Evolutionary conservation across 768 basidiomycete genomes (phyloP).

Genomic region (Suillus tomentosus): DNA sequence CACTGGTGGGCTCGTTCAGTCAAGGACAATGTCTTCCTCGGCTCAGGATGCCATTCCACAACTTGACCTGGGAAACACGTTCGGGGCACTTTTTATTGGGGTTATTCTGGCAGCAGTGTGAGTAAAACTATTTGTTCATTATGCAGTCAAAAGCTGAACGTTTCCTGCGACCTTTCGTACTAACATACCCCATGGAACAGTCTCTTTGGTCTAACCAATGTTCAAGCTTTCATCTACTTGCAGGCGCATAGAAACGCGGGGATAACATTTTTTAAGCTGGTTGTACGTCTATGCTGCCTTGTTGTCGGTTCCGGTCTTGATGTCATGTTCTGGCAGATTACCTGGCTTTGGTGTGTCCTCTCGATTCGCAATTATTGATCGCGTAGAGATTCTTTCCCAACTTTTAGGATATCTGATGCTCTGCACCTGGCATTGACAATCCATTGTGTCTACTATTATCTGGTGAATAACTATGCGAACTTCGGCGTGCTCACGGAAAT

Average conservation of each 20-base stretch:
- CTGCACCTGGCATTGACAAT: not conserved
- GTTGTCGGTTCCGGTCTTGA: no score
- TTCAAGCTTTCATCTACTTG: not conserved
- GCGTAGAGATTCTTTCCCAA: no score
- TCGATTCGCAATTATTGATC: not conserved
- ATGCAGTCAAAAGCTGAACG: not conserved
- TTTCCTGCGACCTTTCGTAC: not conserved
- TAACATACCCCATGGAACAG: not conserved
- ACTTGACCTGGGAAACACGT: not conserved
- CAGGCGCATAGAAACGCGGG: not conserved
- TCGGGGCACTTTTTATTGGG: slow-evolving; percentile 6
- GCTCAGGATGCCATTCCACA: not conserved
- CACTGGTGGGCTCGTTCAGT: not conserved
- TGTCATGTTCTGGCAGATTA: no score
- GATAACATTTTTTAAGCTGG: not conserved
- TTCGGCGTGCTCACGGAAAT: not conserved
- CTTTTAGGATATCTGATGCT: not conserved
- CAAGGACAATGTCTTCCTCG: slow-evolving; percentile 1
- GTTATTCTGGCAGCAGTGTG: slow-evolving; percentile 1
- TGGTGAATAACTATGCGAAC: not conserved
- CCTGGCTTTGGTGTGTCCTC: not conserved
- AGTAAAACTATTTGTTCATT: not conserved
- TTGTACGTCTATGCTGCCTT: not conserved
- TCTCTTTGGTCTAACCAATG: not conserved
- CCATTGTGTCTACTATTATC: not conserved